phyloP scores from a whole-genome alignment of 495 filamentous ascomycete genomes.

The Xylona heveae region DNA sequence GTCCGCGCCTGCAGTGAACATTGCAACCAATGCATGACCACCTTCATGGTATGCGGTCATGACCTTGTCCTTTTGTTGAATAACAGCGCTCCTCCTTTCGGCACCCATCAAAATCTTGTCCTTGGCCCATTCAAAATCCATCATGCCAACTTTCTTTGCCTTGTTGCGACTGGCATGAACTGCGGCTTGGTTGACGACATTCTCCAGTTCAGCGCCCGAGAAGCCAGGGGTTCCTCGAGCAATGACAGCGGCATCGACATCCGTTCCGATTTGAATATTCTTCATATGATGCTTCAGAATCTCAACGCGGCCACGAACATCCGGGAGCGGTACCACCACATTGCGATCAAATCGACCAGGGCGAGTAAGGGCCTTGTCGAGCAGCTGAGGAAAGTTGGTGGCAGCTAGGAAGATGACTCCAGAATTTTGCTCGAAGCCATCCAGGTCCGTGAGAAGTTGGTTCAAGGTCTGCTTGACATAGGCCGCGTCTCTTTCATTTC shows the following conservation, averaged over 20 bases:
- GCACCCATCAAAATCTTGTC: slow-evolving; percentile 97
- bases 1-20: slow-evolving; percentile 49
- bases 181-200: slow-evolving; percentile 89
- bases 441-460: slow-evolving; percentile 91
- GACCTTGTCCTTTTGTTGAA: slow-evolving; percentile 65
- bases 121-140: slow-evolving; percentile 91
- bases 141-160: slow-evolving; percentile 43
- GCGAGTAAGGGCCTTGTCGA: slow-evolving; percentile 86
- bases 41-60: slow-evolving; percentile 96
- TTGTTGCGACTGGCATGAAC: slow-evolving; percentile 73
- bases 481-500: slow-evolving; percentile 83
- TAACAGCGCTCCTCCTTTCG: slow-evolving; percentile 69
- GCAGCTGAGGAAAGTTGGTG: slow-evolving; percentile 83
- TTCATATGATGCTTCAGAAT: slow-evolving; percentile 86
- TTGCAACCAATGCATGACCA: slow-evolving; percentile 75
- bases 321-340: slow-evolving; percentile 69
- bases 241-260: slow-evolving; percentile 64
- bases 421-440: slow-evolving; percentile 85
- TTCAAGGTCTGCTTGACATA: slow-evolving; percentile 96
- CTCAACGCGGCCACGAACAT: slow-evolving; percentile 82
- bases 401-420: slow-evolving; percentile 90
- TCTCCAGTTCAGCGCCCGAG: slow-evolving; percentile 88
- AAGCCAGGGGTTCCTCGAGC: slow-evolving; percentile 78
- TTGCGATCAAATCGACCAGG: slow-evolving; percentile 92
- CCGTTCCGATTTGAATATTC: slow-evolving; percentile 52